Conservation (phyloP, 1,284 basidiomycete species). For the Ceratobasidium sp. region DNA sequence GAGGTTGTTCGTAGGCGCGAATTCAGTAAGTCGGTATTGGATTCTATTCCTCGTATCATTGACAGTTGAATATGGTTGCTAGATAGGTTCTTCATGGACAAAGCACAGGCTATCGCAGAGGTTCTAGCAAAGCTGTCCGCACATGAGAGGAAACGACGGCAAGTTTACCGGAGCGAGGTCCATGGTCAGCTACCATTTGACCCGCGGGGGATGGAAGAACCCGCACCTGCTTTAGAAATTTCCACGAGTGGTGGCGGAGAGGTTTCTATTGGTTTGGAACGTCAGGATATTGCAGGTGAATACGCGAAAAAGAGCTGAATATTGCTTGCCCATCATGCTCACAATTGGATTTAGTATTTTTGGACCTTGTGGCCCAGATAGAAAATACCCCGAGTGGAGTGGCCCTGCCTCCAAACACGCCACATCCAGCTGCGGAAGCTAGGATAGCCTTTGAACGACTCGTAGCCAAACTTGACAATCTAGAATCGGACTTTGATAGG, state of each 20-base stretch:
- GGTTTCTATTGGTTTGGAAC: constrained; percentile 66
- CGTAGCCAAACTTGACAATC: constrained; percentile 73
- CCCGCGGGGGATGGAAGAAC: constrained; percentile 73
- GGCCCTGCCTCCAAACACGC: constrained; percentile 51
- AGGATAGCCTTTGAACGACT: constrained; percentile 68
- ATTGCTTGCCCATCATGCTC: not conserved
- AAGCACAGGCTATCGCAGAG: constrained; percentile 77
- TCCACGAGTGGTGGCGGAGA: constrained; percentile 66
- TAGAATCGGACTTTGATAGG: constrained; percentile 77
- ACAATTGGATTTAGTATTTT: constrained; percentile 56
- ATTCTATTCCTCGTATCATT: not conserved
- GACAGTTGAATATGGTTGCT: not conserved
- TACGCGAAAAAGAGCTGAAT: constrained; percentile 35
- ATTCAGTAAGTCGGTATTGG: constrained; percentile 64
- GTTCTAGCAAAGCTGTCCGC: constrained; percentile 50
- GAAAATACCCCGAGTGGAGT: constrained; percentile 58
- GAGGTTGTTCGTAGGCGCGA: constrained; percentile 91
- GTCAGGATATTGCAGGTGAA: constrained; percentile 75
- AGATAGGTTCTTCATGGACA: constrained; percentile 79
- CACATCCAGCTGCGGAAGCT: constrained; percentile 67
- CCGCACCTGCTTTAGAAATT: constrained; percentile 78
- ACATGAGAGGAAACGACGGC: constrained; percentile 75
- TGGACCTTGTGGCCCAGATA: constrained; percentile 70
- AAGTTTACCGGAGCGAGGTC: constrained; percentile 77
- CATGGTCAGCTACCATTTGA: constrained; percentile 83